phyloP scores from a whole-genome alignment of 345 rosid genomes.

The Gossypium rotundifolium region DNA sequence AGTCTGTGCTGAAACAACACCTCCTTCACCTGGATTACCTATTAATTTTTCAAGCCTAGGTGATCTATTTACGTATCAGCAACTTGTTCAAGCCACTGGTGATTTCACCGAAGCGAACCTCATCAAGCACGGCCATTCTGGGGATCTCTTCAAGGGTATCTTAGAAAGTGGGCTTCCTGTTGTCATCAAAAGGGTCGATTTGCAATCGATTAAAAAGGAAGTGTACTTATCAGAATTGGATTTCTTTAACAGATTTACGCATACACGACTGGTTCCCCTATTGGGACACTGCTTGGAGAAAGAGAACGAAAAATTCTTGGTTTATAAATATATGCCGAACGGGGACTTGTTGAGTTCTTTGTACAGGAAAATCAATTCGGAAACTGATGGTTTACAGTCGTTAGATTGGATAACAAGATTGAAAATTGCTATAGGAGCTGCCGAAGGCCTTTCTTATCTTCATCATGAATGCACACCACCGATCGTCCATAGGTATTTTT shows the following conservation, averaged over 20 bases:
- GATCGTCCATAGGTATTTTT: slow-evolving; percentile 77
- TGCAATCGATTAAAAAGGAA: slow-evolving; percentile 48
- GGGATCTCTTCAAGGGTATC: slow-evolving; percentile 68
- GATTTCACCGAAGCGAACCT: slow-evolving; percentile 64
- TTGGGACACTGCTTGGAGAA: slow-evolving; percentile 81
- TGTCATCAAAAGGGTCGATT: slow-evolving; percentile 67
- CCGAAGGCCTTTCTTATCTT: slow-evolving; percentile 75
- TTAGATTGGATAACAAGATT: slow-evolving; percentile 97
- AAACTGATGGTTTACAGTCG: slow-evolving; percentile 70
- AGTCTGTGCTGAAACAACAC: slow-evolving; percentile 36
- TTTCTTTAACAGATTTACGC: slow-evolving; percentile 61
- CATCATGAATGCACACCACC: slow-evolving; percentile 91
- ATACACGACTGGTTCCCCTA: slow-evolving; percentile 76
- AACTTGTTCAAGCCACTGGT: slow-evolving; percentile 65
- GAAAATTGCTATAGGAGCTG: slow-evolving; percentile 92
- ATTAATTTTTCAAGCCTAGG: slow-evolving; percentile 64
- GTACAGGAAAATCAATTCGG: slow-evolving; percentile 48
- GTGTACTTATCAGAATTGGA: slow-evolving; percentile 63
- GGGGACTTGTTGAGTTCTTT: slow-evolving; percentile 77
- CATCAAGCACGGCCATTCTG: slow-evolving; percentile 88
- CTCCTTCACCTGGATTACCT: slow-evolving; percentile 42
- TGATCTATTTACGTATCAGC: slow-evolving; percentile 63
- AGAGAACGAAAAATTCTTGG: slow-evolving; percentile 71
- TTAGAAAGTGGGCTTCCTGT: slow-evolving; percentile 54
- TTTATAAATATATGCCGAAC: slow-evolving; percentile 82